Conservation (phyloP, 2,329 filamentous ascomycete genomes). For the Setomelanomma holmii region DNA sequence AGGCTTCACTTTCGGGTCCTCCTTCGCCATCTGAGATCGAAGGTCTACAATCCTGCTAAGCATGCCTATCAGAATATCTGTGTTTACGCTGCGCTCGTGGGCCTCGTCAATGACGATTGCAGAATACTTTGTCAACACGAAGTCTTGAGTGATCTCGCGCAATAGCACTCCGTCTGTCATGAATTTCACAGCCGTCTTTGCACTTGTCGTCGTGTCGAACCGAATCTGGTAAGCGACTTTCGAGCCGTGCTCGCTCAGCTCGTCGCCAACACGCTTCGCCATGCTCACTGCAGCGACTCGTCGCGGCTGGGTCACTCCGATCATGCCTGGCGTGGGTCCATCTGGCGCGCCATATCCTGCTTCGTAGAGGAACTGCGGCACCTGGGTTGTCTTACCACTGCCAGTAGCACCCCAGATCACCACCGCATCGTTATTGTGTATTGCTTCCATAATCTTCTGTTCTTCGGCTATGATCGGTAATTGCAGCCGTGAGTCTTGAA, state of each 20-base stretch:
- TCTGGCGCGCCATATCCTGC: slow-evolving; percentile 83
- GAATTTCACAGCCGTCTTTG: slow-evolving; percentile 92
- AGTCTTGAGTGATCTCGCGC: slow-evolving; percentile 88
- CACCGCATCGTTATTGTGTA: slow-evolving; percentile 88
- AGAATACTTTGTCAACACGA: slow-evolving; percentile 87
- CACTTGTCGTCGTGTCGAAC: slow-evolving; percentile 83
- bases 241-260: slow-evolving; percentile 78
- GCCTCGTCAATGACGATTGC: slow-evolving; percentile 95
- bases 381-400: slow-evolving; percentile 96
- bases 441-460: slow-evolving; percentile 97
- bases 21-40: slow-evolving; percentile 74
- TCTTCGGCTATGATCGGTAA: slow-evolving; percentile 94
- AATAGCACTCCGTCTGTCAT: slow-evolving; percentile 98
- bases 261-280: slow-evolving; percentile 87
- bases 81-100: slow-evolving; percentile 96
- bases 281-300: slow-evolving; percentile 96
- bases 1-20: slow-evolving; percentile 73
- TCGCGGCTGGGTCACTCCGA: slow-evolving; percentile 92
- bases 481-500: slow-evolving; percentile 79
- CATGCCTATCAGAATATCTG: slow-evolving; percentile 97
- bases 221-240: slow-evolving; percentile 90
- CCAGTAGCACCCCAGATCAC: slow-evolving; percentile 95
- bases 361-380: slow-evolving; percentile 95
- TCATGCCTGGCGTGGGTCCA: slow-evolving; percentile 86
- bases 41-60: slow-evolving; percentile 90